Conservation (phyloP, 139 green algal species). For the Chara braunii region DNA sequence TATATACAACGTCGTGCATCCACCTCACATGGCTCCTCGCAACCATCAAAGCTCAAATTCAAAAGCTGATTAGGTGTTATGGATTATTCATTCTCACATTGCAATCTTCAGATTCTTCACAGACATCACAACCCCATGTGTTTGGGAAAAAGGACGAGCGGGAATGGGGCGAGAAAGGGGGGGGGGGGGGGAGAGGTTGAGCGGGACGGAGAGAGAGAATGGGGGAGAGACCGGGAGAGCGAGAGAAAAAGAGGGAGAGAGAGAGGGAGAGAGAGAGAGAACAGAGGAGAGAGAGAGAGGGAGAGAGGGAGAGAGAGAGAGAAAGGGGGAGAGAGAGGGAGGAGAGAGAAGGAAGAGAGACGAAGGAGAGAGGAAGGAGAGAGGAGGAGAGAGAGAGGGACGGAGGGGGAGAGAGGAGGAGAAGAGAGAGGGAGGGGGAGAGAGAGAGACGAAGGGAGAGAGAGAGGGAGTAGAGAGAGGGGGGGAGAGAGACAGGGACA, state of each 20-base stretch:
- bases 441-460: not conserved
- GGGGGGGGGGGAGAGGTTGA: too few relatives aligned
- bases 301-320: not conserved
- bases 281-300: not conserved
- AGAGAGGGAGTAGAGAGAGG: not conserved
- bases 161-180: too few relatives aligned
- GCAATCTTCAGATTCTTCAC: too few relatives aligned
- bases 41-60: too few relatives aligned
- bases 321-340: not conserved
- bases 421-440: not conserved
- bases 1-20: too few relatives aligned
- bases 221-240: too few relatives aligned
- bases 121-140: too few relatives aligned
- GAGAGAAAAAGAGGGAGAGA: conserved; percentile 1
- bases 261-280: not conserved
- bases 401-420: not conserved
- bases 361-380: not conserved
- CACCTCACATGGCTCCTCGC: too few relatives aligned
- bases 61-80: too few relatives aligned
- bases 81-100: too few relatives aligned
- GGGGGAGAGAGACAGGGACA: not conserved
- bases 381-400: not conserved
- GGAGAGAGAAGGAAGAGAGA: not conserved
- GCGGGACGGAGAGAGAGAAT: too few relatives aligned
- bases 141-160: too few relatives aligned